Evolutionary conservation across 306 rosid species (phyloP), one percentile per base, ranked within the genome.

Genomic region (Benincasa hispida): DNA sequence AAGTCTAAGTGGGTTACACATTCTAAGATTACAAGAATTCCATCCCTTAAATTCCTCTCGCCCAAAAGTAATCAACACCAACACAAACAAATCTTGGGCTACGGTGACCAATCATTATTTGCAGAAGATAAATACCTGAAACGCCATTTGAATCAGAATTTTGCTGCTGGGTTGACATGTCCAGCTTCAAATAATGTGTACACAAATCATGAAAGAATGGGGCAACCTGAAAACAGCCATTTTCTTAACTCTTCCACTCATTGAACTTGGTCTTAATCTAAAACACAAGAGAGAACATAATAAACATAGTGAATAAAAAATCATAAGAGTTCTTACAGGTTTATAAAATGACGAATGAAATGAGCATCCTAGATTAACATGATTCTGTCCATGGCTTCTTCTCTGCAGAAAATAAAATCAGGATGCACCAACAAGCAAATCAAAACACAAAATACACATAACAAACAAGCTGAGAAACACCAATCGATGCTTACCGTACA

Each of bases 71-170:
- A 69, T 45, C 75, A 69, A 69, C 41, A 60, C 41, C 8, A 28
- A 60, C 34, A 24, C 74, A 5, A 34, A 39, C 21, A 63, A 34
- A 63, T 63, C 48, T 32, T 32, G 21, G 48, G 25, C 28, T 9
- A 66, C 21, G 51, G 19, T 0, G 5, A 66, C 8, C n/a, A 32
- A 30, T 19, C 30, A 72, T 22, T 27, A 72, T 50, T 72, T 28
- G 42, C 76, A 72, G 28, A 72, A 50, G 76, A 30, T 10, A 50
- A 68, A 30, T 72, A 72, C 76, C 76, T 72, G 76, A 28, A 51
- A 72, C 76, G 56, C 61, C 9, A 34, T 72, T 50, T 18, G 76
- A 27, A 72, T 72, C 76, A 10, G 76, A 51, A 50, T 51, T 72
- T 47, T 72, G 60, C 15, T 28, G 48, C 76, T 72, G 76, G 76